phyloP scores from a whole-genome alignment of 257 asterid species.

The Primulina tabacum region DNA sequence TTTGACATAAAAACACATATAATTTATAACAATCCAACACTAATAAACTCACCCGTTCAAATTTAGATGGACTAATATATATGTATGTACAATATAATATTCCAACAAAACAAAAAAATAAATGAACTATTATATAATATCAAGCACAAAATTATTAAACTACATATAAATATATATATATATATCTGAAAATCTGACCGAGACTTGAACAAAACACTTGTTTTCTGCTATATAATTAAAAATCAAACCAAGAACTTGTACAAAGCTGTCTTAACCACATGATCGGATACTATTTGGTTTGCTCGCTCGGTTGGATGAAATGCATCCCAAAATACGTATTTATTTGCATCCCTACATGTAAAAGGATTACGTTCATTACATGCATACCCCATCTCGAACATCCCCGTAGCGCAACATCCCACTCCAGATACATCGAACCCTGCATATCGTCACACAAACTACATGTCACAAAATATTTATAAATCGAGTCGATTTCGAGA shows the following conservation, averaged over 20 bases:
- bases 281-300: constrained; percentile 44
- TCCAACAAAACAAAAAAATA: too few relatives aligned
- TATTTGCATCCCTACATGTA: constrained; percentile 66
- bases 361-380: constrained; percentile 51
- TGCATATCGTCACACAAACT: constrained; percentile 20
- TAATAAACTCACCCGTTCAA: too few relatives aligned
- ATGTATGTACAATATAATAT: too few relatives aligned
- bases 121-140: too few relatives aligned
- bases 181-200: too few relatives aligned
- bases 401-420: constrained; percentile 89
- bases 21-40: too few relatives aligned
- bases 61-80: too few relatives aligned
- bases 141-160: too few relatives aligned
- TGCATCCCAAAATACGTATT: constrained; percentile 86
- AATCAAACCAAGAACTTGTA: constrained; percentile 30
- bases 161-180: too few relatives aligned
- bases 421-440: constrained; percentile 53
- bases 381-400: constrained; percentile 70
- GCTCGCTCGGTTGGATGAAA: constrained; percentile 83
- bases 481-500: neutral
- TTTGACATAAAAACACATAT: too few relatives aligned
- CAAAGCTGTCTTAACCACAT: constrained; percentile 44
- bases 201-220: too few relatives aligned
- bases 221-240: too few relatives aligned
- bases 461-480: neutral